Evolutionary conservation across 306 rosid species (phyloP), one percentile per base, ranked within the genome.

Genomic region (Lablab purpureus): DNA sequence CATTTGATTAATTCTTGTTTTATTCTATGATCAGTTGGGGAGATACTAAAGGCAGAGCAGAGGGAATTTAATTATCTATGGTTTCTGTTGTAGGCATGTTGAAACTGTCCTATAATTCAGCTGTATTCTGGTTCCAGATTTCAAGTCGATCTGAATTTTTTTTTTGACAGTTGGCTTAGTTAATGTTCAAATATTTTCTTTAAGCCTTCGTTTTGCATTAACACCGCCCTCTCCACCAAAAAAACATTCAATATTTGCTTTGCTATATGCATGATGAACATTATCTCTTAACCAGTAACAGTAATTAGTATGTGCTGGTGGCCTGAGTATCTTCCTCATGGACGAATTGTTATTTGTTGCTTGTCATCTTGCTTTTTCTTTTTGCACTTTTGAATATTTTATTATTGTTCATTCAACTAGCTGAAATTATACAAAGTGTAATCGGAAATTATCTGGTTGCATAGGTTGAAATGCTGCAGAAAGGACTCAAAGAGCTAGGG

Each of bases 401-500:
- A 17, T 25, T 40, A 11, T 46, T 49, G 54, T 80, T 51, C 71
- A 67, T 32, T 41, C 70, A 58, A 86, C 60, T 63, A 73, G 58
- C 72, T 62, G 60, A 66, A 58, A 19, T 69, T 63, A 28, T 67
- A 32, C 40, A 74, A 32, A 74, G 63, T 79, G 40, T 78, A 41
- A 40, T 60, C 41, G 56, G 71, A 66, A 32, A 54, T 59, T 73
- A 10, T 81, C 28, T 78, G 74, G 77, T 71, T 91, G 70, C 72
- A 41, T 83, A 92, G 99, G 92, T 87, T 71, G 87, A 83, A 80
- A 92, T 87, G 94, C 88, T 95, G 77, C 84, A 87, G 71, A 90
- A 88, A 74, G 98, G 99, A 80, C 87, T 95, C 75, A 84, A 89
- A 77, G 93, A 92, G 84, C 74, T 92, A 36, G 98, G 97, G 74